Evolutionary conservation across 805 yeast species (phyloP), one percentile per base, ranked within the genome.

Genomic region (Scheffersomyces lignosus): DNA sequence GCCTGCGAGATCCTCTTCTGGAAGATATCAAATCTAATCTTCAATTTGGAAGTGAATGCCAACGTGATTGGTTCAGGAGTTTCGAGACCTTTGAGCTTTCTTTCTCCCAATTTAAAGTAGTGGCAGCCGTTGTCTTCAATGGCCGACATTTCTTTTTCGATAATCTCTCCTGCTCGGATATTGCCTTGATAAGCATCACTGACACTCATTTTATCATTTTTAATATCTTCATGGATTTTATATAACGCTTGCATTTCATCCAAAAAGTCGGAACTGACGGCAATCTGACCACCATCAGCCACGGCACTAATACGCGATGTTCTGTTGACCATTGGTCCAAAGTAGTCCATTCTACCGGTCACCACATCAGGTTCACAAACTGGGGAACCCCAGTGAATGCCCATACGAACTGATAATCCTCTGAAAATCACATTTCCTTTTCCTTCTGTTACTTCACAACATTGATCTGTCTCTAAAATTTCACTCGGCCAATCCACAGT

Each of bases 251-350:
- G 73, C 52, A 88, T 76, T 54, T 87, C 96, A 30, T 75, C 73
- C 48, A 85, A 67, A 52, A 88, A 87, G 59, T 91, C 97, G 5
- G 81, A 73, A 52, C 95, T 84, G 38, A 90, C 74, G 0, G 96
- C 81, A 18, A 91, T 87, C 60, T 91, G 96, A n/a, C 99, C 99
- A 41, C 99, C 99, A 60, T 88, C 96, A 0, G 99, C 99, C 34
- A 87, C 85, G 5, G 96, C 86, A 55, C 90, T 83, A 17, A 93
- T 91, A 52, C 99, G 75, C 1, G 98, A 83, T 1, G 99, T 87
- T 34, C 96, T 75, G 54, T 93, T 93, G 22, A 93, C 99, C 89
- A 93, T 90, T 0, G 99, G 99, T 0, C 99, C 99, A 51, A 93
- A 85, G 62, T 93, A 93, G 64, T 93, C 99, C 99, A 93, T 93